phyloP scores from a whole-genome alignment of 2,329 filamentous ascomycete genomes.

The Fusarium sp. region DNA sequence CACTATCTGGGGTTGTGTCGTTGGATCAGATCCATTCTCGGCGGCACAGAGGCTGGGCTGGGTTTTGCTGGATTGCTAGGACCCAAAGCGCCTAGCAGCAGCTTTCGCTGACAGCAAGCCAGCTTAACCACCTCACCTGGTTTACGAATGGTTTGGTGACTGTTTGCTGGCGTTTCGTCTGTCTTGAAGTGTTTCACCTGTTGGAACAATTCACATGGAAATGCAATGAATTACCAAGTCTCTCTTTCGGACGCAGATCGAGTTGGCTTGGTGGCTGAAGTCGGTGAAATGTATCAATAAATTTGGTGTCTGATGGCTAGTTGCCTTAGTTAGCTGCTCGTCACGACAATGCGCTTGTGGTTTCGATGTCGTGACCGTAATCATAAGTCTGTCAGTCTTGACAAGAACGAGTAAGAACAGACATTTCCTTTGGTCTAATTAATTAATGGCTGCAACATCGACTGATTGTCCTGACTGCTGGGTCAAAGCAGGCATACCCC shows the following conservation, averaged over 20 bases:
- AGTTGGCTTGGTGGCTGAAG: neutral
- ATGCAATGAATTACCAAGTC: constrained; percentile 9
- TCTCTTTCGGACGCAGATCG: constrained; percentile 1
- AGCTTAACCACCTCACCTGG: constrained; percentile 47
- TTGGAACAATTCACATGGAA: constrained; percentile 27
- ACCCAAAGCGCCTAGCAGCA: constrained; percentile 36
- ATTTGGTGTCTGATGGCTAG: constrained; percentile 4
- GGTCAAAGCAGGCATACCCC: constrained; percentile 41
- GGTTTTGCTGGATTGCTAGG: constrained; percentile 31
- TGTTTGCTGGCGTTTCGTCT: constrained; percentile 24
- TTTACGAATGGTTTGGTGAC: constrained; percentile 19
- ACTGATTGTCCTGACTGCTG: constrained; percentile 28
- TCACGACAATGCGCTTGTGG: neutral
- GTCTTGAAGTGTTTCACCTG: constrained; percentile 28
- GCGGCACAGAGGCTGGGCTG: constrained; percentile 44
- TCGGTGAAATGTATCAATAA: constrained; percentile 6
- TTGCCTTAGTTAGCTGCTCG: neutral
- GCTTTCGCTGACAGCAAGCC: constrained; percentile 31
- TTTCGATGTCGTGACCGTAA: constrained; percentile 11
- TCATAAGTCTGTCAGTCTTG: constrained; percentile 3
- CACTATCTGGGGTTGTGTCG: constrained; percentile 48
- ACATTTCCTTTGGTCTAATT: constrained; percentile 11
- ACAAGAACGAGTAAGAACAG: constrained; percentile 20
- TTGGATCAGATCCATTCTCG: constrained; percentile 52
- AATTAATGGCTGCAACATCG: constrained; percentile 3